A percentile compares a stretch with the other conserved stretches of the same genome.
Conservation (phyloP, 1,284 basidiomycete genomes). For the Hypsizygus ulmarius region DNA sequence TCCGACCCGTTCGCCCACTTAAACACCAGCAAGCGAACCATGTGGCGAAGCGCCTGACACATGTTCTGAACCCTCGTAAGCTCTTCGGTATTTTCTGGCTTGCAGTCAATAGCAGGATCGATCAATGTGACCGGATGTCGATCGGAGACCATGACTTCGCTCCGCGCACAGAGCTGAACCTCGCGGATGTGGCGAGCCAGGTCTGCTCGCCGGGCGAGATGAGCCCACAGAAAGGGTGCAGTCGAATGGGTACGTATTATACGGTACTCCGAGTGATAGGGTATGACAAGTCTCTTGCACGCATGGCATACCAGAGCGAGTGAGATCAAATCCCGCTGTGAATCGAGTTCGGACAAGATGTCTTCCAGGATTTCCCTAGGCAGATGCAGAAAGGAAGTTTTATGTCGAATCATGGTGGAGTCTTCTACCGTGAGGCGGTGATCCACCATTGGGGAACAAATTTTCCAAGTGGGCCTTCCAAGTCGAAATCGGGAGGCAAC, state of each 20-base stretch:
- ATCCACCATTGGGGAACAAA: too few species aligned
- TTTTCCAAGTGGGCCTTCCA: too few species aligned
- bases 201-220: conserved; percentile 45
- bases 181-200: conserved; percentile 43
- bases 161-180: conserved; percentile 40
- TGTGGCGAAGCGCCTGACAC: conserved; percentile 37
- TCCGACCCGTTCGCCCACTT: conserved; percentile 36
- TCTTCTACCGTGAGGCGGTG: too few species aligned
- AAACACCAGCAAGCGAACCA: conserved; percentile 38
- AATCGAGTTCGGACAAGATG: conserved; percentile 41
- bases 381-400: conserved; percentile 8
- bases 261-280: conserved; percentile 47
- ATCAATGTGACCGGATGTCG: conserved; percentile 36
- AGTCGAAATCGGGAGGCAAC: too few species aligned
- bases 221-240: conserved; percentile 44
- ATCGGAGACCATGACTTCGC: conserved; percentile 35
- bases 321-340: conserved; percentile 38
- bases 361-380: conserved; percentile 42
- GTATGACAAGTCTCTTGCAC: conserved; percentile 37
- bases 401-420: too few species aligned
- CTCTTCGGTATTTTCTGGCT: conserved; percentile 2
- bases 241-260: conserved; percentile 41
- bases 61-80: conserved; percentile 27
- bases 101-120: conserved; percentile 13
- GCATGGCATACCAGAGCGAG: conserved; percentile 41